Conservation (phyloP, 352 stramenopile genomes). For the Phytopythium oedochilum region DNA sequence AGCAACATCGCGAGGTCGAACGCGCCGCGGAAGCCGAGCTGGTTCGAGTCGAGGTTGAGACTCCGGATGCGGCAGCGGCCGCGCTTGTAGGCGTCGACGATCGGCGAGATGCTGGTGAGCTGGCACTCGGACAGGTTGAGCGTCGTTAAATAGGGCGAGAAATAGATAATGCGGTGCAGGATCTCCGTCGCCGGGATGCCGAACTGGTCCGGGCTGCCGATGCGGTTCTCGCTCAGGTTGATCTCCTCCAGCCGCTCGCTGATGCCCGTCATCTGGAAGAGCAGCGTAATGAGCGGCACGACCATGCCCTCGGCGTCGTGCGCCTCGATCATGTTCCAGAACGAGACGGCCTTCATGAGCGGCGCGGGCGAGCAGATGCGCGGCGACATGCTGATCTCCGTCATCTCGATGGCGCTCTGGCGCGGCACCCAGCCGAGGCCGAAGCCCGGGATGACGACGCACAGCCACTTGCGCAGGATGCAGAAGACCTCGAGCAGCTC, state of each 20-base stretch:
- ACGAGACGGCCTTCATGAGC: slow-evolving; percentile 35
- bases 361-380: slow-evolving; percentile 40
- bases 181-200: slow-evolving; percentile 43
- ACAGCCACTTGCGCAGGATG: slow-evolving; percentile 48
- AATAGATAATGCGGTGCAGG: slow-evolving; percentile 49
- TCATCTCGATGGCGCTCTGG: slow-evolving; percentile 41
- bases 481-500: slow-evolving; percentile 53
- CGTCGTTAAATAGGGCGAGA: slow-evolving; percentile 48
- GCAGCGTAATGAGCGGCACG: slow-evolving; percentile 42
- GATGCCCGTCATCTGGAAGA: slow-evolving; percentile 49
- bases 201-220: slow-evolving; percentile 48
- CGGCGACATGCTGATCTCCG: slow-evolving; percentile 43
- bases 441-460: slow-evolving; percentile 50
- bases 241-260: slow-evolving; percentile 49
- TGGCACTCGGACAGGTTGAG: slow-evolving; percentile 45
- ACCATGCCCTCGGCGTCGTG: slow-evolving; percentile 41
- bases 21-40: slow-evolving; percentile 46
- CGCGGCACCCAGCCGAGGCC: slow-evolving; percentile 45
- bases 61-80: slow-evolving; percentile 37
- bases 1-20: slow-evolving; percentile 57
- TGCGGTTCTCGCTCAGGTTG: slow-evolving; percentile 54
- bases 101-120: slow-evolving; percentile 40
- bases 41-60: slow-evolving; percentile 50
- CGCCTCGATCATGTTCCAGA: slow-evolving; percentile 53
- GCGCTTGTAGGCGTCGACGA: slow-evolving; percentile 46